phyloP scores from a whole-genome alignment of 352 stramenopile species.

The Pythium insidiosum region DNA sequence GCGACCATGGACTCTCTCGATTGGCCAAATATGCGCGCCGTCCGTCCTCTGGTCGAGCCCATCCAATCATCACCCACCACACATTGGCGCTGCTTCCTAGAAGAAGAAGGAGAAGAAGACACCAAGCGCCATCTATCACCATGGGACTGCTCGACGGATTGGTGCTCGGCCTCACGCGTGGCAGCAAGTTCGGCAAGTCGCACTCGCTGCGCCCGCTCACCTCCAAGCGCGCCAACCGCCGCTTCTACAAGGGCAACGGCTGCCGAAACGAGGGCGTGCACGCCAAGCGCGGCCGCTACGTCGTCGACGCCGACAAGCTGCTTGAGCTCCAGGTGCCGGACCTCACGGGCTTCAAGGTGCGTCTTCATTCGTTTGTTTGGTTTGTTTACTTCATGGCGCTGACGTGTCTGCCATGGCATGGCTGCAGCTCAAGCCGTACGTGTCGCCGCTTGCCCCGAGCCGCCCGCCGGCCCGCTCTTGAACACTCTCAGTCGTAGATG shows the following conservation, averaged over 20 bases:
- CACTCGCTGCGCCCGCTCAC: slow-evolving; percentile 85
- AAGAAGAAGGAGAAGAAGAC: not conserved
- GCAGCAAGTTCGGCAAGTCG: slow-evolving; percentile 81
- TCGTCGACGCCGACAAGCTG: slow-evolving; percentile 88
- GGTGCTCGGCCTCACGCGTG: slow-evolving; percentile 57
- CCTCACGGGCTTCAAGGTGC: slow-evolving; percentile 88
- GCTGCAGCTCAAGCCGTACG: slow-evolving; percentile 73
- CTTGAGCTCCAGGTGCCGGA: slow-evolving; percentile 91
- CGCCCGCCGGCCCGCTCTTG: slow-evolving; percentile 32
- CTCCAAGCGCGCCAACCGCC: slow-evolving; percentile 90
- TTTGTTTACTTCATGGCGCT: slow-evolving; percentile 1
- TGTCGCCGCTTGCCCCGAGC: slow-evolving; percentile 67
- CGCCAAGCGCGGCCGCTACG: slow-evolving; percentile 88
- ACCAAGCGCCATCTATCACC: slow-evolving; percentile 2
- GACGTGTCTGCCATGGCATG: not conserved
- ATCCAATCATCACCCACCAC: not conserved
- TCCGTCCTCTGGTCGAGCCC: not conserved
- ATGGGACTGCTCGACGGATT: slow-evolving; percentile 80
- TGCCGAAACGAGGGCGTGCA: slow-evolving; percentile 89
- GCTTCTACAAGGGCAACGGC: slow-evolving; percentile 95
- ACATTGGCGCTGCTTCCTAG: not conserved
- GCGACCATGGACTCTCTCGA: too few species aligned
- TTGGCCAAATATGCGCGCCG: too few species aligned
- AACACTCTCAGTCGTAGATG: too few species aligned
- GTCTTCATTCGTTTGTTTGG: slow-evolving; percentile 2